phyloP scores from a whole-genome alignment of 371 early-diverging fungal species.

The Mortierella sp. region DNA sequence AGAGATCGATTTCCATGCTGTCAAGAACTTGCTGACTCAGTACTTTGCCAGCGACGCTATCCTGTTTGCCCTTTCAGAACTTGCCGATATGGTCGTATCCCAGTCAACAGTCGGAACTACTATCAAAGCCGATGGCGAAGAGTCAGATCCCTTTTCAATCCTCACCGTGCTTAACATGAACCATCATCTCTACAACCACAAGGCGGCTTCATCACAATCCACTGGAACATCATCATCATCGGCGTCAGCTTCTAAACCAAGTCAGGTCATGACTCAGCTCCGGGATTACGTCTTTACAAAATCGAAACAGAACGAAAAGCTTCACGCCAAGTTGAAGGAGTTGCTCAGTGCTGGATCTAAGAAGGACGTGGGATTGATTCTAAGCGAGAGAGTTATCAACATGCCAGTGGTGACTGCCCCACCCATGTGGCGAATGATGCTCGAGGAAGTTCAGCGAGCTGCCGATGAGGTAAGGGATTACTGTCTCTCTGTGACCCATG shows the following conservation, averaged over 20 bases:
- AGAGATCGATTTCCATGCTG: constrained; percentile 90
- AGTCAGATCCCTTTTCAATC: constrained; percentile 92
- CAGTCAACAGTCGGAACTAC: constrained; percentile 89
- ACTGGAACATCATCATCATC: constrained; percentile 18
- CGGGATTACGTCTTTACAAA: constrained; percentile 73
- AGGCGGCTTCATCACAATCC: neutral
- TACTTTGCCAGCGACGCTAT: constrained; percentile 86
- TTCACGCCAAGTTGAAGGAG: constrained; percentile 56
- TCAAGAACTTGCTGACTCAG: constrained; percentile 85
- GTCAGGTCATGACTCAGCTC: constrained; percentile 64
- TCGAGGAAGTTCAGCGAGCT: constrained; percentile 84
- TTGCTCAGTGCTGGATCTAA: constrained; percentile 57
- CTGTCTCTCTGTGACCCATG: too few relatives aligned
- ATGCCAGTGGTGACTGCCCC: constrained; percentile 95
- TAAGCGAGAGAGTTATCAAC: constrained; percentile 94
- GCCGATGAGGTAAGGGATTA: constrained; percentile 78
- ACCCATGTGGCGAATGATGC: constrained; percentile 89
- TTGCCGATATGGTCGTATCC: constrained; percentile 87
- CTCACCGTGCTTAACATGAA: constrained; percentile 82
- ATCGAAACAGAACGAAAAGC: constrained; percentile 62
- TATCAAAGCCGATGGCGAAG: constrained; percentile 85
- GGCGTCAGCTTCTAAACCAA: constrained; percentile 56
- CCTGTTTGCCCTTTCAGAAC: constrained; percentile 72
- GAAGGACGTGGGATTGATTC: constrained; percentile 72
- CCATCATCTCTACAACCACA: constrained; percentile 58